Percentiles rank a stretch among this genome's conserved stretches.
These are phyloP conservation scores for Aspergillus sp. DNA, from an alignment of 2,329 filamentous ascomycete genomes.

Conservation along the genomic window DNA sequence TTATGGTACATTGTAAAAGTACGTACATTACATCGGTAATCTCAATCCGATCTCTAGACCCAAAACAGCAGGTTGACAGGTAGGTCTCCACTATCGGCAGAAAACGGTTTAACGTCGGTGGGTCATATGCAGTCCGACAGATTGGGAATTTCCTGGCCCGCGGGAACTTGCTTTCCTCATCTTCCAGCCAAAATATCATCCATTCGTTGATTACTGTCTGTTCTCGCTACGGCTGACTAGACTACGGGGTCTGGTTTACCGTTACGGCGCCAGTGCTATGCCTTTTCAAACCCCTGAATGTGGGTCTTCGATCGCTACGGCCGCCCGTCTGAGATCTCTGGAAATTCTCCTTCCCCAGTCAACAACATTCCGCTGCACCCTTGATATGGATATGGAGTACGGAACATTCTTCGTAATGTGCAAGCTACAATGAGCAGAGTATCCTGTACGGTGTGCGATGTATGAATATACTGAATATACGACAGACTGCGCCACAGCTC, in stretches of 20 bases:
- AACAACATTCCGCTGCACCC: no score
- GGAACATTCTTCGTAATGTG: no score
- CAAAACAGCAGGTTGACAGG: slow-evolving; percentile 25
- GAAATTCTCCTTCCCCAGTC: no score
- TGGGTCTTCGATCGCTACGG: no score
- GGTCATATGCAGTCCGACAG: slow-evolving; percentile 12
- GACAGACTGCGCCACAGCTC: no score
- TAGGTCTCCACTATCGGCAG: slow-evolving; percentile 6
- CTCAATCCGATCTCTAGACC: slow-evolving; percentile 23
- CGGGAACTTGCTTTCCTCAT: background rate
- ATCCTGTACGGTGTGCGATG: no score
- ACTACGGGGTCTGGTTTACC: no score
- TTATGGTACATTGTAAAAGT: no score
- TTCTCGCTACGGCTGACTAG: background rate
- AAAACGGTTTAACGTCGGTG: slow-evolving; percentile 4
- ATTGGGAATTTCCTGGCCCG: slow-evolving; percentile 7
- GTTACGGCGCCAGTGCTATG: background rate
- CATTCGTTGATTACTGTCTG: background rate
- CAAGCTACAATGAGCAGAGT: no score
- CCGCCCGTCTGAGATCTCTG: no score
- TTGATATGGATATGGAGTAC: no score
- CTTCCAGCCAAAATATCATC: background rate
- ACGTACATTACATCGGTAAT: slow-evolving; percentile 13
- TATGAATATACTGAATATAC: no score
- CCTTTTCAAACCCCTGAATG: background rate